These are phyloP conservation scores for Mortierella sp. DNA, from an alignment of 371 early-diverging fungal genomes.

Conservation along the genomic window DNA sequence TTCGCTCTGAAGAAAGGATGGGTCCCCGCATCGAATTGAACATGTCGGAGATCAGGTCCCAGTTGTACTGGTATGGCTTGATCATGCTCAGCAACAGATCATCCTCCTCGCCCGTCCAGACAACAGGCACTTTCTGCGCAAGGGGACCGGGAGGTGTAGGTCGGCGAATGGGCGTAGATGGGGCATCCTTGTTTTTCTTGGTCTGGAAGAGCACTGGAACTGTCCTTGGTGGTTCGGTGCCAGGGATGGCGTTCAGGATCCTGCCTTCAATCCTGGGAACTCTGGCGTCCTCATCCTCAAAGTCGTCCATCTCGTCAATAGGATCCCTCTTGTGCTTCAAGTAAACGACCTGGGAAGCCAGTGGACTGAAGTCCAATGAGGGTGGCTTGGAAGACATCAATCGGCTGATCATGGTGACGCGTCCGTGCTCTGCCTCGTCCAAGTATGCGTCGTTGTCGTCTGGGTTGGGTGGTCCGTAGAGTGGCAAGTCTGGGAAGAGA, in stretches of 20 bases:
- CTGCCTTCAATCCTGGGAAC: conserved; percentile 59
- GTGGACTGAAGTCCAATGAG: conserved; percentile 45
- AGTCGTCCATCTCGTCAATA: conserved; percentile 56
- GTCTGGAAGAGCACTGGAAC: conserved; percentile 58
- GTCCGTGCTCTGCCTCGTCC: conserved; percentile 50
- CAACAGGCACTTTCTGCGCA: conserved; percentile 30
- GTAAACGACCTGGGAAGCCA: conserved; percentile 62
- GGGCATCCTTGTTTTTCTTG: conserved; percentile 65
- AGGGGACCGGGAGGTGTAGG: conserved; percentile 58
- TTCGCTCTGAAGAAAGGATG: conserved; percentile 63
- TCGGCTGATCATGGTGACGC: conserved; percentile 54
- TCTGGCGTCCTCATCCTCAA: conserved; percentile 58
- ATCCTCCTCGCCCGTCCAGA: conserved; percentile 84
- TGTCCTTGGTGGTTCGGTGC: conserved; percentile 49
- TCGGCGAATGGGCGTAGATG: conserved; percentile 61
- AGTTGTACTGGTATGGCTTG: conserved; percentile 75
- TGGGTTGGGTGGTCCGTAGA: conserved; percentile 63
- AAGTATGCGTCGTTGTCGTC: conserved; percentile 59
- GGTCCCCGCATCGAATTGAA: conserved; percentile 69
- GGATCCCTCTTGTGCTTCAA: conserved; percentile 63
- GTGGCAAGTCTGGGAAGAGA: conserved; percentile 60
- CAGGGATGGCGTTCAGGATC: conserved; percentile 43
- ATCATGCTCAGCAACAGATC: conserved; percentile 70
- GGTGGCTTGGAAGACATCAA: conserved; percentile 52
- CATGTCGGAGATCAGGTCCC: conserved; percentile 76